phyloP scores from a whole-genome alignment of 2,329 filamentous ascomycete species.

The Phialemoniopsis sp. region DNA sequence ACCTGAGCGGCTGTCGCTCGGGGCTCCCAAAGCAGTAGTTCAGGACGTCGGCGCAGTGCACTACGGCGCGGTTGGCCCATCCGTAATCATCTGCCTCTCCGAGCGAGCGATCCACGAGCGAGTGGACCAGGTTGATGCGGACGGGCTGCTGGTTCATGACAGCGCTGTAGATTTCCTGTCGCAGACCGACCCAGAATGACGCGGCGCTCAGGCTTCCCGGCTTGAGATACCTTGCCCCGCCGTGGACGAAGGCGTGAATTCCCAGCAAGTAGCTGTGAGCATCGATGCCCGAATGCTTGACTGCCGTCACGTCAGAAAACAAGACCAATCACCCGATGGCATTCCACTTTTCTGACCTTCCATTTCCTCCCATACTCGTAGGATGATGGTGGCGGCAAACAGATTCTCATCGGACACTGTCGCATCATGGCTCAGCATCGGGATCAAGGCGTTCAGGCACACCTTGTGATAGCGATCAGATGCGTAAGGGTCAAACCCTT shows the following conservation, averaged over 20 bases:
- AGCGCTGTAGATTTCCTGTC: constrained; percentile 57
- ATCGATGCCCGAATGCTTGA: constrained; percentile 36
- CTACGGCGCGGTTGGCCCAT: constrained; percentile 58
- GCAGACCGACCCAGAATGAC: constrained; percentile 52
- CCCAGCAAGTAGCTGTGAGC: constrained; percentile 41
- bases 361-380: constrained; percentile 54
- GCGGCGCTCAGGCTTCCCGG: constrained; percentile 42
- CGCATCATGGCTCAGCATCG: constrained; percentile 36
- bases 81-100: constrained; percentile 43
- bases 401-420: constrained; percentile 43
- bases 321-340: too few relatives aligned
- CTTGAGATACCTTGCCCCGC: constrained; percentile 30
- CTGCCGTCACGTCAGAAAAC: constrained; percentile 11
- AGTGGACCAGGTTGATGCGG: constrained; percentile 43
- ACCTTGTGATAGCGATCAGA: constrained; percentile 49
- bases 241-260: constrained; percentile 42
- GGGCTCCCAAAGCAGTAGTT: constrained; percentile 54
- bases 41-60: constrained; percentile 59
- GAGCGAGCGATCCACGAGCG: constrained; percentile 46
- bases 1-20: constrained; percentile 16
- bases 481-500: constrained; percentile 40
- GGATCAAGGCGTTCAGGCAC: constrained; percentile 43
- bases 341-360: constrained; percentile 24
- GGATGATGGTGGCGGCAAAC: constrained; percentile 51
- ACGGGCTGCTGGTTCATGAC: constrained; percentile 41